Conservation (phyloP, 108 stramenopile species). For the Epithemia pelagica region DNA sequence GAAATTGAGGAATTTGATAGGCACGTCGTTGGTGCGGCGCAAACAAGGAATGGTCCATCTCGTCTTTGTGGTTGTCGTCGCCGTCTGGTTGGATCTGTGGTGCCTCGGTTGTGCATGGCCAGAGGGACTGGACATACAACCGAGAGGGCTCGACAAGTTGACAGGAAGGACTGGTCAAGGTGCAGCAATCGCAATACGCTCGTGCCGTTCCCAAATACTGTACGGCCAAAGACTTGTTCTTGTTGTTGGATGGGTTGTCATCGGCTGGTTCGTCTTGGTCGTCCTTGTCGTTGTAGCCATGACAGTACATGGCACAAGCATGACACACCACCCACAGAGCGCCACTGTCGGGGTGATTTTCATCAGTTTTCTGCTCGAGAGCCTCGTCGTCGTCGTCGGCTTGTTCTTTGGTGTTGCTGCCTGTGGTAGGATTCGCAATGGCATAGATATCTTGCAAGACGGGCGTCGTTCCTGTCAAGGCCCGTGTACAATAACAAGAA, state of each 20-base stretch:
- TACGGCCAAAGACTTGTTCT: too few species aligned
- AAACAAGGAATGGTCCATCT: slow-evolving; percentile 1
- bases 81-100: neutral
- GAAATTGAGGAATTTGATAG: slow-evolving; percentile 2
- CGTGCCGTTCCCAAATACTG: slow-evolving; percentile 42
- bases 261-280: too few species aligned
- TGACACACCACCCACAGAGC: slow-evolving; percentile 56
- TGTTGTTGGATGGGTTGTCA: too few species aligned
- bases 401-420: neutral
- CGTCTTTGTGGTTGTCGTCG: neutral
- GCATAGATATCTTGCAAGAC: slow-evolving; percentile 54
- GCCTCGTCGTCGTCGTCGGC: slow-evolving; percentile 7
- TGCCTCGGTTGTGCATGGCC: neutral
- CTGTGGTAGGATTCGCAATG: slow-evolving; percentile 36
- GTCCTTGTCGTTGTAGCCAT: slow-evolving; percentile 36
- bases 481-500: slow-evolving; percentile 38
- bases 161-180: slow-evolving; percentile 17
- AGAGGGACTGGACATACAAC: slow-evolving; percentile 15
- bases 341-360: neutral
- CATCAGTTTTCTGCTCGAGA: neutral
- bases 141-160: slow-evolving; percentile 13
- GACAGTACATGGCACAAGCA: slow-evolving; percentile 63
- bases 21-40: neutral
- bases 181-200: slow-evolving; percentile 63
- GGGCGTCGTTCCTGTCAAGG: slow-evolving; percentile 42